Evolutionary conservation across 371 early-diverging fungal species (phyloP), one percentile per base, ranked within the genome.

Genomic region (Lichtheimia corymbifera): DNA sequence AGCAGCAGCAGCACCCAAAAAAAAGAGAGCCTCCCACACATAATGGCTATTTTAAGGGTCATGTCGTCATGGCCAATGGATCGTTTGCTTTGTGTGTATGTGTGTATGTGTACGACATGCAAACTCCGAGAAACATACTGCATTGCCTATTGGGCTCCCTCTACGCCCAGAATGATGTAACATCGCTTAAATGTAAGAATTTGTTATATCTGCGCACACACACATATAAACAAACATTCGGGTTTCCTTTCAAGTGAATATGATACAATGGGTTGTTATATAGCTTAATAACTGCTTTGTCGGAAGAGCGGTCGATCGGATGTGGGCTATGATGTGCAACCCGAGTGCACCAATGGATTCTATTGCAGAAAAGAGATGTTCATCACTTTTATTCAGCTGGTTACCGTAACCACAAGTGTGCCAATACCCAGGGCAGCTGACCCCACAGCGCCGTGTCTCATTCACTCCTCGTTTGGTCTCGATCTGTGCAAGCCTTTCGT

Each of bases 31-130:
- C 35, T 11, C 35, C 6, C 11, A 35, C 35, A 35, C 35, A 35
- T 7, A 28, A 28, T 4, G 28, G 28, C 35, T 35, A 35, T 35
- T 35, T 35, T 35, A 35, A 35, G 15, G 54, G 28, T 18, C 40
- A 54, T 54, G 27, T 54, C 54, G 54, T 54, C 54, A 54, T 54
- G 54, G 54, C 40, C n/a, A 40, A 30, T 52, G 53, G 25, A 52
- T 27, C 53, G 14, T n/a, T 54, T 54, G n/a, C 40, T 35, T 35
- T 35, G 27, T 35, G 35, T 35, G 9, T 28, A 4, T 28, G 4
- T 28, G 28, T 28, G 22, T 22, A 22, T 28, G 7, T 28, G 35
- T 35, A 9, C 35, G 35, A 35, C 35, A 35, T 35, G 35, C 35
- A 35, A 54, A 54, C 54, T 54, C 54, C 54, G 54, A 30, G 41